Conservation (phyloP, 257 asterid species). For the Solanum sejunctum region DNA sequence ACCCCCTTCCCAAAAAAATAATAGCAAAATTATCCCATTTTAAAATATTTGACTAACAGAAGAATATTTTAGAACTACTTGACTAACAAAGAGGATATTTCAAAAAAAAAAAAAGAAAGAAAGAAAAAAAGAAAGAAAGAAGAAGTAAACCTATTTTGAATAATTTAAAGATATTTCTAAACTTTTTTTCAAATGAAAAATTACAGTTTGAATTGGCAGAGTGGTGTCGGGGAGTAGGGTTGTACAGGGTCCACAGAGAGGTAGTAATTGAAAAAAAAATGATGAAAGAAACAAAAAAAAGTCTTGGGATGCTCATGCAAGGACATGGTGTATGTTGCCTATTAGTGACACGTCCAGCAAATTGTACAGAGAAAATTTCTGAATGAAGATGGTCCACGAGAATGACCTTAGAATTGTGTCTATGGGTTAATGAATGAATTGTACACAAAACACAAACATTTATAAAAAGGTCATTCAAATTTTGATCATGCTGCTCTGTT, state of each 20-base stretch:
- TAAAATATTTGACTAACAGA: too few relatives aligned
- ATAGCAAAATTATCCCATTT: too few relatives aligned
- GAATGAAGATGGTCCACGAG: neutral
- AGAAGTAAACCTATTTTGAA: neutral
- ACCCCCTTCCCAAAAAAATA: too few relatives aligned
- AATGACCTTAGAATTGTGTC: neutral
- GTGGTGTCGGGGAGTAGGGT: neutral
- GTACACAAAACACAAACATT: neutral
- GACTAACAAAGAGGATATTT: too few relatives aligned
- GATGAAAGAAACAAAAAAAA: neutral
- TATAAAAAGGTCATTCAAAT: neutral
- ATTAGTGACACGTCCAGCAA: neutral
- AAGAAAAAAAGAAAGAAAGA: too few relatives aligned
- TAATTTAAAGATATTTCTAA: neutral
- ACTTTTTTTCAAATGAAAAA: neutral
- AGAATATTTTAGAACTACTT: too few relatives aligned
- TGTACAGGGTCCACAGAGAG: neutral
- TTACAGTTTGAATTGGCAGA: neutral
- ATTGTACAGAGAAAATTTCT: neutral
- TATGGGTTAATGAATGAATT: neutral
- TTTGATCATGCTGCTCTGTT: neutral
- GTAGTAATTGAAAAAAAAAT: neutral
- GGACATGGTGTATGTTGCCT: neutral
- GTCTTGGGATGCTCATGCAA: neutral
- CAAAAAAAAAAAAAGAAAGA: too few relatives aligned